These are phyloP conservation scores for Lasiodiplodia sp. DNA, from an alignment of 2,329 filamentous ascomycete species.

Conservation along the genomic window DNA sequence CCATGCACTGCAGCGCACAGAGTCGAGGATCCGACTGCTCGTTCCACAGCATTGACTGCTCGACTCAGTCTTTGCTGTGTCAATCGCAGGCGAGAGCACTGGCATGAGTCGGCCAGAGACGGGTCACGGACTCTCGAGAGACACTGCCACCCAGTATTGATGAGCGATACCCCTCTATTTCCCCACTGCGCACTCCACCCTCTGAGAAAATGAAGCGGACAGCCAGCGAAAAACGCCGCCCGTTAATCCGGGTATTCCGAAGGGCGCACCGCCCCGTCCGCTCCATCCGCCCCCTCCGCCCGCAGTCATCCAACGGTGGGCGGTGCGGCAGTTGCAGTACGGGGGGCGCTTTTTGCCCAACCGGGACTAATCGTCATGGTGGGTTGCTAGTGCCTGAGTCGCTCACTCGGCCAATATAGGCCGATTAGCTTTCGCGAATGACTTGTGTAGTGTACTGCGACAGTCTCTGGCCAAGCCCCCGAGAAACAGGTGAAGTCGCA, in stretches of 20 bases:
- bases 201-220: constrained; percentile 14
- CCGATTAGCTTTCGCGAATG: not conserved
- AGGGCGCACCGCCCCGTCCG: constrained; percentile 16
- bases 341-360: not conserved
- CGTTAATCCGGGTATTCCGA: constrained; percentile 11
- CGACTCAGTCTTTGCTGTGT: constrained; percentile 11
- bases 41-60: constrained; percentile 9
- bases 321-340: constrained; percentile 4
- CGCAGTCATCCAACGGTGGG: not conserved
- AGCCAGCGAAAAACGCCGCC: constrained; percentile 3
- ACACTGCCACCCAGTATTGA: constrained; percentile 21
- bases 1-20: constrained; percentile 15
- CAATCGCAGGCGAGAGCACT: constrained; percentile 15
- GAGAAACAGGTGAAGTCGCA: not conserved
- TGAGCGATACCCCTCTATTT: constrained; percentile 19
- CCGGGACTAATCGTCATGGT: not conserved
- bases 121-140: constrained; percentile 12
- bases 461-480: not conserved
- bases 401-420: not conserved
- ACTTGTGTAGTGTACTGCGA: constrained; percentile 1
- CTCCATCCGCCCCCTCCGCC: constrained; percentile 19
- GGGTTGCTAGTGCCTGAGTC: not conserved
- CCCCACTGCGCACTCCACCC: constrained; percentile 16
- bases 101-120: constrained; percentile 12
- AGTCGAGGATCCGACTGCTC: constrained; percentile 18